A percentile compares a stretch with the other conserved stretches of the same genome.
Conservation (phyloP, 257 asterid genomes). For the Nicotiana obtusifolia region DNA sequence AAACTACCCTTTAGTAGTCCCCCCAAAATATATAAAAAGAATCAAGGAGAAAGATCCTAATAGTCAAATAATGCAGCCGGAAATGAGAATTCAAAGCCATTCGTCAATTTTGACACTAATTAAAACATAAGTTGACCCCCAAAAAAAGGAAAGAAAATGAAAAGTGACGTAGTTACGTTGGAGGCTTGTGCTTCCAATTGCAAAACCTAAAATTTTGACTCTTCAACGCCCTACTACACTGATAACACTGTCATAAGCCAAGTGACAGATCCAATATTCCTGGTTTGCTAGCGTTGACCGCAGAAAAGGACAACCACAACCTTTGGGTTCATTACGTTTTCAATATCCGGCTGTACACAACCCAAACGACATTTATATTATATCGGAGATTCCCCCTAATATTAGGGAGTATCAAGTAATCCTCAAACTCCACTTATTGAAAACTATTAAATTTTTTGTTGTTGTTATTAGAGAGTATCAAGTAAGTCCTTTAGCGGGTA, state of each 20-base stretch:
- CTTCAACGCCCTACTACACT: not conserved
- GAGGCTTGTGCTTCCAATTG: not conserved
- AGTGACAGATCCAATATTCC: not conserved
- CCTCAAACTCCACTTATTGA: rapidly evolving
- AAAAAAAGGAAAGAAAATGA: not conserved
- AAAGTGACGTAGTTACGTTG: not conserved
- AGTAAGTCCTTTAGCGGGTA: no score
- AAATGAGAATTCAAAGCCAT: not conserved
- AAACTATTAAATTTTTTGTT: no score
- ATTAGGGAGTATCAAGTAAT: not conserved
- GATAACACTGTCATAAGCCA: not conserved
- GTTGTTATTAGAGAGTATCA: no score
- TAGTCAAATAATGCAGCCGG: not conserved
- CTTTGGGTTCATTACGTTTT: not conserved
- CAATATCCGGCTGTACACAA: no score
- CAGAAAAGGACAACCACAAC: not conserved
- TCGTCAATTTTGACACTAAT: not conserved
- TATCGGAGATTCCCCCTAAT: not conserved
- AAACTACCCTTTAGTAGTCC: no score
- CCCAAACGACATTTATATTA: no score
- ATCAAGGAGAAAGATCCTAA: not conserved
- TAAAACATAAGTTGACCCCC: not conserved
- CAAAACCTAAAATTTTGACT: not conserved
- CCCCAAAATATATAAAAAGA: no score
- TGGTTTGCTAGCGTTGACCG: not conserved